Conservation (phyloP, 2,329 filamentous ascomycete genomes). For the Helotiales sp. region DNA sequence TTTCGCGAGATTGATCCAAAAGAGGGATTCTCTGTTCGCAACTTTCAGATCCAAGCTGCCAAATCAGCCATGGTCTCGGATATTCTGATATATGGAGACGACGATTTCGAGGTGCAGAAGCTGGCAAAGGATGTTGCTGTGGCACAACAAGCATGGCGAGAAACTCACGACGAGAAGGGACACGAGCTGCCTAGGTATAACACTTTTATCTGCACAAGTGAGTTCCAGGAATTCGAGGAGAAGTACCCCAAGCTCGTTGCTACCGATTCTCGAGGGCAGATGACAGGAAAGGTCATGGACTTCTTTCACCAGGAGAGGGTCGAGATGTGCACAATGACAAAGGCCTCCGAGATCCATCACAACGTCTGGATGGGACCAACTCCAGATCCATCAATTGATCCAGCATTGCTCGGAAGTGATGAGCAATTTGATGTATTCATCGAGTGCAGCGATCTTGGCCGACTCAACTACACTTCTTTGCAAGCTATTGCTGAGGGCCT, state of each 20-base stretch:
- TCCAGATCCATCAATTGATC: slow-evolving; percentile 60
- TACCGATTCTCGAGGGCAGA: slow-evolving; percentile 67
- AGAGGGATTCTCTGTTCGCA: slow-evolving; percentile 92
- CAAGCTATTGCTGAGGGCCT: slow-evolving; percentile 58
- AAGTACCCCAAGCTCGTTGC: slow-evolving; percentile 71
- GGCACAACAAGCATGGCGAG: slow-evolving; percentile 76
- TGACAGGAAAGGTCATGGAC: slow-evolving; percentile 79
- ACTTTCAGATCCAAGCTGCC: slow-evolving; percentile 93
- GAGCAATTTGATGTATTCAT: slow-evolving; percentile 78
- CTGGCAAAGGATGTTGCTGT: slow-evolving; percentile 68
- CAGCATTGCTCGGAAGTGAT: slow-evolving; percentile 46
- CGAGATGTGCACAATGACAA: slow-evolving; percentile 94
- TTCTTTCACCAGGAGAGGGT: slow-evolving; percentile 85
- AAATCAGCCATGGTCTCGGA: slow-evolving; percentile 89
- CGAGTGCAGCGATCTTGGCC: slow-evolving; percentile 84
- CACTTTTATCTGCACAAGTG: slow-evolving; percentile 72
- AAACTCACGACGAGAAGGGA: slow-evolving; percentile 58
- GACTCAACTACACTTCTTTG: slow-evolving; percentile 69
- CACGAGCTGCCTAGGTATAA: slow-evolving; percentile 68
- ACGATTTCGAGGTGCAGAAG: slow-evolving; percentile 59
- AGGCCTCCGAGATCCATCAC: slow-evolving; percentile 80
- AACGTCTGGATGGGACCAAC: slow-evolving; percentile 93
- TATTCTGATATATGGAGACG: slow-evolving; percentile 87
- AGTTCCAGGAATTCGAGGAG: slow-evolving; percentile 72
- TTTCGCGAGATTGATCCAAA: slow-evolving; percentile 84